Percentiles rank a stretch among this genome's conserved stretches.
phyloP scores from a whole-genome alignment of 2,329 filamentous ascomycete species.

The Aspergillus ustus region DNA sequence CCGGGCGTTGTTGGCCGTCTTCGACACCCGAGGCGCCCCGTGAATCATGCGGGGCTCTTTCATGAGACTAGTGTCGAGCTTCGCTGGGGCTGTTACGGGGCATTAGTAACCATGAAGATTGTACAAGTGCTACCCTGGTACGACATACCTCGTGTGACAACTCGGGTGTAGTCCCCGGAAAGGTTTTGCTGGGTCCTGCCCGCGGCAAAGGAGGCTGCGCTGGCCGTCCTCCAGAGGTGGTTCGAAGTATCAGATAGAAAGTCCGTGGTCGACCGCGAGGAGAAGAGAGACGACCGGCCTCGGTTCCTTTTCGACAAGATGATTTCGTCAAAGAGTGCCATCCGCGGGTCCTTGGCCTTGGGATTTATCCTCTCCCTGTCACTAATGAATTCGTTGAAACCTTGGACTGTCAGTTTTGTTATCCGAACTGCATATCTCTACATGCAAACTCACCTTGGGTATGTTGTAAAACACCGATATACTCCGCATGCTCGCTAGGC shows the following conservation, averaged over 20 bases:
- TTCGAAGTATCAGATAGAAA: constrained; percentile 67
- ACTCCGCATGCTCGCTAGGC: constrained; percentile 67
- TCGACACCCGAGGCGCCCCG: constrained; percentile 71
- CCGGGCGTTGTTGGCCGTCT: constrained; percentile 47
- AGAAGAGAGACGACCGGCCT: constrained; percentile 62
- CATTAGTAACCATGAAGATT: constrained; percentile 49
- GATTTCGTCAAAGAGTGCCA: constrained; percentile 68
- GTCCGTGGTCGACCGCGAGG: constrained; percentile 52
- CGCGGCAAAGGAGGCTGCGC: constrained; percentile 60
- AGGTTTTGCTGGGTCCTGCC: constrained; percentile 50
- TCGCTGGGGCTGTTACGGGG: constrained; percentile 69
- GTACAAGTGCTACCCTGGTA: neutral
- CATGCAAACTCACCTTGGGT: constrained; percentile 58
- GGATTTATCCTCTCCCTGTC: constrained; percentile 61
- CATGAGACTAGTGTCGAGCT: constrained; percentile 85
- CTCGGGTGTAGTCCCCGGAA: constrained; percentile 56
- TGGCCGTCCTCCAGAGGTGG: constrained; percentile 67
- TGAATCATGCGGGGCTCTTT: constrained; percentile 89
- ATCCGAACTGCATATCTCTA: neutral
- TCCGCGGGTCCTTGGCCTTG: constrained; percentile 57
- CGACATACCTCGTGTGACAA: constrained; percentile 55
- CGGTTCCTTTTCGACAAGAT: constrained; percentile 68
- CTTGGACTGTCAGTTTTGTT: constrained; percentile 39
- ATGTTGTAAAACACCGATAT: constrained; percentile 65
- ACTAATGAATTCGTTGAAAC: constrained; percentile 68